Evolutionary conservation across 2,329 filamentous ascomycete species (phyloP), one percentile per base, ranked within the genome.

Genomic region (Pseudopyricularia javanii): DNA sequence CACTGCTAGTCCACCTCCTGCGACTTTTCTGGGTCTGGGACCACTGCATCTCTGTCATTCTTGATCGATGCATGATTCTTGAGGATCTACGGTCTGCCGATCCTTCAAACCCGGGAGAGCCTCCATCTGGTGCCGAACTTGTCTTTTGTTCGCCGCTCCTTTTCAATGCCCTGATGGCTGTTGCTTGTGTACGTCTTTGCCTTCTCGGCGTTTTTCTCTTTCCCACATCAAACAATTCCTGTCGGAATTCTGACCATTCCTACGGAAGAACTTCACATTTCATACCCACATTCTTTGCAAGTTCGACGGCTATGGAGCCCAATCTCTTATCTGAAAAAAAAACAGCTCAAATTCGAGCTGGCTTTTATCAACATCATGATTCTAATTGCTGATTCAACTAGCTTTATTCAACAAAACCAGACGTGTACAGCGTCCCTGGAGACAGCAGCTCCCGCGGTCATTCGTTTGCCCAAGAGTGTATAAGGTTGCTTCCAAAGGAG

Each of bases 21-120:
- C 54, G 51, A 2, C 26, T 61, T 0, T 62, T 62, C 33, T 63
- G 59, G 58, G 55, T 56, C 3, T 63, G 60, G 61, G 60, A 63
- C 24, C 55, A 52, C 24, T 56, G 54, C 1, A 20, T 61, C 2
- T 51, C 54, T 0, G 49, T 52, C 8, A 30, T 60, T 7, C 43
- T 62, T 7, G 54, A 61, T 47, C 55, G 54, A 5, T 54, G 47
- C 2, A 22, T 59, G 8, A 55, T 62, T 28, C 4, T 57, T 1
- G 45, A 56, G 9, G 57, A 56, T 6, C 50, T 63, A 4, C 24
- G 33, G 17, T 30, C 28, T n/a, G 26, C 14, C 3, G 43, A 43
- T 32, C 34, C 17, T 7, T 22, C 6, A 14, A 17, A 30, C 14
- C 24, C 35, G 26, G 33, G 9, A 45, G 15, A 11, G 20, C 40